phyloP scores from a whole-genome alignment of 257 asterid species.

The Anisodus acutangulus region DNA sequence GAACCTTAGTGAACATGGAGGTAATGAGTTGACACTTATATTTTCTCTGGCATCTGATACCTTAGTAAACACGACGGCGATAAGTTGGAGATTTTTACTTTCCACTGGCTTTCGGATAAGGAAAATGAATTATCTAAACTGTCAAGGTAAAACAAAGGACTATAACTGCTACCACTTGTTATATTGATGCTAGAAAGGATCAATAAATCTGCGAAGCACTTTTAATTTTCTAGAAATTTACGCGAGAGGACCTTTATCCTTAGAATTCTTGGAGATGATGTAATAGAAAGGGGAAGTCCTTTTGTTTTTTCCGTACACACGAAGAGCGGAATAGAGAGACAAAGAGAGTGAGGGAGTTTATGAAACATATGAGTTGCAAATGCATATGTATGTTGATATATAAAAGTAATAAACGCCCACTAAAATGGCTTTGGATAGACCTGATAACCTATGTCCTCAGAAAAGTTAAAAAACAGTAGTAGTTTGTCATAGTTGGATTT shows the following conservation, averaged over 20 bases:
- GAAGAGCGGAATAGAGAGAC: not conserved
- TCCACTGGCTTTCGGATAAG: not conserved
- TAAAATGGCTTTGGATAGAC: no score
- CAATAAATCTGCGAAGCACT: not conserved
- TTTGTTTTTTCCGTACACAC: no score
- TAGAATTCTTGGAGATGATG: not conserved
- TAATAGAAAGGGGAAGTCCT: no score
- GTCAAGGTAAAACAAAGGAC: not conserved
- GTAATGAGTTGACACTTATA: not conserved
- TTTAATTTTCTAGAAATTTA: not conserved
- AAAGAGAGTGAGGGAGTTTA: not conserved
- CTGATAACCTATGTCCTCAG: conserved; percentile 27
- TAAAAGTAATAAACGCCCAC: not conserved
- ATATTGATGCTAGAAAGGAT: not conserved
- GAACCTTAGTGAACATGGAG: not conserved
- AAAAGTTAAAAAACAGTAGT: conserved; percentile 36
- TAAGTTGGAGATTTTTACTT: no score
- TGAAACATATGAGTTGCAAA: not conserved
- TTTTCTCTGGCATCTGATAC: not conserved
- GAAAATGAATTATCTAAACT: not conserved
- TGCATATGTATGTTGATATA: no score
- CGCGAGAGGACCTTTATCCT: not conserved
- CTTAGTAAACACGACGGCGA: not conserved
- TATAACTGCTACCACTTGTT: not conserved
- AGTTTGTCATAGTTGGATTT: conserved; percentile 37